These are phyloP conservation scores for Corrigiola litoralis DNA, from an alignment of 179 eudicot genomes.

Conservation along the genomic window DNA sequence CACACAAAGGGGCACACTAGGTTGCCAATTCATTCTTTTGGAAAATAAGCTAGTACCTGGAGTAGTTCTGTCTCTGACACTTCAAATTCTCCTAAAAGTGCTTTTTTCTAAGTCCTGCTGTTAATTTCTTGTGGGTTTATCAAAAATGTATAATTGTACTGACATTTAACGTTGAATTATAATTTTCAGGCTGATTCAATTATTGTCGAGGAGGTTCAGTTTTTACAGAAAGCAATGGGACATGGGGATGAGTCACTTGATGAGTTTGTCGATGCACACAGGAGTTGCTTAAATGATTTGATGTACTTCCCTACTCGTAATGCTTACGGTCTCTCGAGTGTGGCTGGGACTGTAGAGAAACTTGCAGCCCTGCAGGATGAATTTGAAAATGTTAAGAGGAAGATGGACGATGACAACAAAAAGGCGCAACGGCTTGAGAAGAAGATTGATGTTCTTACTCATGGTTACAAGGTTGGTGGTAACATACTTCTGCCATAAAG, in stretches of 20 bases:
- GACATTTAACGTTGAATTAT: background rate
- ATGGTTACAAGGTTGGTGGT: slow-evolving; percentile 81
- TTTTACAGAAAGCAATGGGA: slow-evolving; percentile 76
- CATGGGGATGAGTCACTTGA: slow-evolving; percentile 76
- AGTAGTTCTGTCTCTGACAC: background rate
- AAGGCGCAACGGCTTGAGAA: slow-evolving; percentile 85
- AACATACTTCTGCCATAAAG: background rate
- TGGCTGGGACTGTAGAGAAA: slow-evolving; percentile 84
- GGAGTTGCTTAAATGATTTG: slow-evolving; percentile 64
- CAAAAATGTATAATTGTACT: background rate
- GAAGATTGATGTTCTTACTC: slow-evolving; percentile 80
- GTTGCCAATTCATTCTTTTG: too few species aligned
- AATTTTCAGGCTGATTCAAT: slow-evolving; percentile 63
- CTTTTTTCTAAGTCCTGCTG: background rate
- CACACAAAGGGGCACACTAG: too few species aligned
- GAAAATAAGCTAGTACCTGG: too few species aligned
- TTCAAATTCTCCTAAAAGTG: background rate
- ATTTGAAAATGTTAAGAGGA: slow-evolving; percentile 82
- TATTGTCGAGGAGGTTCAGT: slow-evolving; percentile 59
- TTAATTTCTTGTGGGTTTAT: background rate
- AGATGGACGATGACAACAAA: slow-evolving; percentile 87
- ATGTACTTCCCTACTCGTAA: slow-evolving; percentile 90
- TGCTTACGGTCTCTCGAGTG: slow-evolving; percentile 84
- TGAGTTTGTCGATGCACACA: slow-evolving; percentile 81
- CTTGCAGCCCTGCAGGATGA: slow-evolving; percentile 82